Percentiles rank a stretch among this genome's conserved stretches.
These are phyloP conservation scores for Colletotrichum tropicicola DNA, from an alignment of 2,329 filamentous ascomycete genomes.

Conservation along the genomic window DNA sequence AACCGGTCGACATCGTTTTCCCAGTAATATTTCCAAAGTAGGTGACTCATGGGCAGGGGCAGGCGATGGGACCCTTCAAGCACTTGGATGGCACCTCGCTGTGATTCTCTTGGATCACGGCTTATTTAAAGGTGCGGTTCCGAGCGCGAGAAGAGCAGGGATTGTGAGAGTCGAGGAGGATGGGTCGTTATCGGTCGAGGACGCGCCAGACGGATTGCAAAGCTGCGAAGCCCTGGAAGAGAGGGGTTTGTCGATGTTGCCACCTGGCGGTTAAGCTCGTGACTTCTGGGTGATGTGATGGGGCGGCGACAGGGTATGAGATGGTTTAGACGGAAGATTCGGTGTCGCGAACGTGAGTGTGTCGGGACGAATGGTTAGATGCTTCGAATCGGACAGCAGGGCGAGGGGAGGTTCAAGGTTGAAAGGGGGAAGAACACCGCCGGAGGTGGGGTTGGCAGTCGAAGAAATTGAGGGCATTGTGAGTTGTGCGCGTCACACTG, in stretches of 20 bases:
- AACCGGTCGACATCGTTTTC: constrained; percentile 98
- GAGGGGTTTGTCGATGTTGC: constrained; percentile 16
- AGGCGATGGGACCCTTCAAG: constrained; percentile 47
- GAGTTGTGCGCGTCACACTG: constrained; percentile 30
- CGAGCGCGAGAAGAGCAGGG: constrained; percentile 44
- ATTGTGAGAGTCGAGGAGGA: neutral
- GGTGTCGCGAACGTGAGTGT: neutral
- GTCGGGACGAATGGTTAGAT: neutral
- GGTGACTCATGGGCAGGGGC: constrained; percentile 84
- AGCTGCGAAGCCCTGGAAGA: neutral
- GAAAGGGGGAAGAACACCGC: neutral
- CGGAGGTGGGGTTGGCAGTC: neutral
- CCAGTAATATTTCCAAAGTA: constrained; percentile 96
- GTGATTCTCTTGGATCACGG: constrained; percentile 87
- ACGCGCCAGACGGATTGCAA: neutral
- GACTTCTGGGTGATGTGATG: neutral
- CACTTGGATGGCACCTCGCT: constrained; percentile 82
- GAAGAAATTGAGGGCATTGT: constrained; percentile 17
- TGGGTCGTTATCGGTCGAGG: constrained; percentile 10
- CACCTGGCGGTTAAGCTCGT: constrained; percentile 17
- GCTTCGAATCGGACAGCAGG: neutral
- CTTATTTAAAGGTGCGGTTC: constrained; percentile 83
- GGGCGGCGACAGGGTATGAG: too few species aligned
- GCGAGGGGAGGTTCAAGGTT: neutral
- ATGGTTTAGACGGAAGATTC: neutral